A percentile compares a stretch with the other conserved stretches of the same genome.
Conservation (phyloP, 2,329 filamentous ascomycete species). For the Alternaria sp. region DNA sequence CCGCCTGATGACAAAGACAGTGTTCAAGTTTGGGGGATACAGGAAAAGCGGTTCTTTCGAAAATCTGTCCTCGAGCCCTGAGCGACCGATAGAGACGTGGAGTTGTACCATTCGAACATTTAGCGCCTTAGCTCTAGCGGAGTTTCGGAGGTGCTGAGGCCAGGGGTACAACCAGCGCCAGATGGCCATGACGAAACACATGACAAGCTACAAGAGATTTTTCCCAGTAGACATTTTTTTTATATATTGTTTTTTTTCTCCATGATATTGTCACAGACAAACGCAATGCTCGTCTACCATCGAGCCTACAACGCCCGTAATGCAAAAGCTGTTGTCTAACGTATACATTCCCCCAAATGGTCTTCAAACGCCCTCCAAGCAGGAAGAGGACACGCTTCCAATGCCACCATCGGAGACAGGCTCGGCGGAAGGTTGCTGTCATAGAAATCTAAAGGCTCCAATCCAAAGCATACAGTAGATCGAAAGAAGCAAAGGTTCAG, state of each 20-base stretch:
- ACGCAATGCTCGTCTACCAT: conserved; percentile 24
- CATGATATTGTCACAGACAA: conserved; percentile 27
- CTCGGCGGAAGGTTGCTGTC: conserved; percentile 18
- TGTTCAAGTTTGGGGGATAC: background rate
- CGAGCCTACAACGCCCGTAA: conserved; percentile 38
- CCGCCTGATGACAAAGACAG: conserved; percentile 16
- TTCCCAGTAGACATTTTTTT: background rate
- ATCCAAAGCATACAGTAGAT: conserved; percentile 10
- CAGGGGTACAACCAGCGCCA: conserved; percentile 15
- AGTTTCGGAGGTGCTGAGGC: conserved; percentile 27
- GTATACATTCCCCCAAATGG: conserved; percentile 38
- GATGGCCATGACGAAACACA: conserved; percentile 7
- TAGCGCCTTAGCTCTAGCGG: conserved; percentile 21
- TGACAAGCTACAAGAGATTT: background rate
- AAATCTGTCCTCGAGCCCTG: conserved; percentile 7
- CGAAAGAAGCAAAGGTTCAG: conserved; percentile 11
- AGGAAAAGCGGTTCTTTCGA: background rate
- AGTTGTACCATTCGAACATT: conserved; percentile 16
- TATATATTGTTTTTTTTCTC: conserved; percentile 4
- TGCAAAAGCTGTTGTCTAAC: conserved; percentile 45
- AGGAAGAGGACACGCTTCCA: conserved; percentile 16
- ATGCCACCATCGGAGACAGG: conserved; percentile 25
- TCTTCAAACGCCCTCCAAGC: conserved; percentile 32
- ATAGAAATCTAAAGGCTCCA: background rate
- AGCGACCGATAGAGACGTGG: conserved; percentile 1